Percentiles rank a stretch among this genome's conserved stretches.
These are phyloP conservation scores for Boletus albobrunnescens DNA, from an alignment of 1,284 basidiomycete genomes.

Conservation along the genomic window DNA sequence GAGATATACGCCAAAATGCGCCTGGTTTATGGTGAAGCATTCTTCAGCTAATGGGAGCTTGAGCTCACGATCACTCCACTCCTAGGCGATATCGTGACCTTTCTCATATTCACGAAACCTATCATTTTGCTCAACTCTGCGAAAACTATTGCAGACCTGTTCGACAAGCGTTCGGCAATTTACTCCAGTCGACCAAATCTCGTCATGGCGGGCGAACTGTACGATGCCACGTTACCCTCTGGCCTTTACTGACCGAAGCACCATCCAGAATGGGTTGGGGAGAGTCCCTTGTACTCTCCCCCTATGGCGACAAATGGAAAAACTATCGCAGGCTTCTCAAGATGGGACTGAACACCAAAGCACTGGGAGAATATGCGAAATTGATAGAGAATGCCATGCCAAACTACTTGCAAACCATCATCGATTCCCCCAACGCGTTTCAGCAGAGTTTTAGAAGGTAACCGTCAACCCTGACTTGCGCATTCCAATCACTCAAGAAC, in stretches of 20 bases:
- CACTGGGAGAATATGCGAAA: not conserved
- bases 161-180: constrained; percentile 1
- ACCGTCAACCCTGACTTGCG: not conserved
- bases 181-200: constrained; percentile 2
- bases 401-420: not conserved
- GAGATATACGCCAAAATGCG: not conserved
- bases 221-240: not conserved
- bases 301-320: constrained; percentile 1
- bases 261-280: constrained; percentile 1
- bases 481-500: not conserved
- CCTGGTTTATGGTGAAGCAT: not conserved
- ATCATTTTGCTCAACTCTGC: constrained; percentile 4
- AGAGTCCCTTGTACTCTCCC: constrained; percentile 2
- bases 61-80: not conserved
- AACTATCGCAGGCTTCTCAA: constrained; percentile 3
- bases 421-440: not conserved
- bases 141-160: not conserved
- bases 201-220: constrained; percentile 2
- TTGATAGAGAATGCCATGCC: constrained; percentile 1
- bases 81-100: constrained; percentile 1
- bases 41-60: not conserved
- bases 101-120: constrained; percentile 1
- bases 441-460: constrained; percentile 3
- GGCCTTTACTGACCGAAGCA: not conserved
- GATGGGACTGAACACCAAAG: not conserved